A percentile compares a stretch with the other conserved stretches of the same genome.
These are phyloP conservation scores for Schwanniomyces etchellsii DNA, from an alignment of 1,139 yeast genomes.

Conservation along the genomic window DNA sequence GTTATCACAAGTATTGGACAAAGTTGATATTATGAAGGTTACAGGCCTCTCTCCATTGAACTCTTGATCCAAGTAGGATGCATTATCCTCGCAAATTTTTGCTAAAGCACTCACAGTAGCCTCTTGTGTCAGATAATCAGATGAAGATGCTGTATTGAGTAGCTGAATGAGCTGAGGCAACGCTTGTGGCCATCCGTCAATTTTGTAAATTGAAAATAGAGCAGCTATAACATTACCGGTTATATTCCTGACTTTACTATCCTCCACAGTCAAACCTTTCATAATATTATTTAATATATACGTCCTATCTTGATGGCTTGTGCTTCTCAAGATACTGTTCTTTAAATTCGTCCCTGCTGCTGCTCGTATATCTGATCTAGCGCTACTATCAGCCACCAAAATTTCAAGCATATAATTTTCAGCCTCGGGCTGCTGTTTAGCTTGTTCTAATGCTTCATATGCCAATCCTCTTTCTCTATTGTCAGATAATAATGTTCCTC, in stretches of 20 bases:
- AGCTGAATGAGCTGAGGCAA: conserved; percentile 63
- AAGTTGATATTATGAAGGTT: conserved; percentile 59
- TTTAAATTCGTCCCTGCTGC: conserved; percentile 86
- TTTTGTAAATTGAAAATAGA: conserved; percentile 67
- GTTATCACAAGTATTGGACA: conserved; percentile 39
- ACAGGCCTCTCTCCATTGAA: conserved; percentile 65
- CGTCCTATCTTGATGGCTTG: conserved; percentile 27
- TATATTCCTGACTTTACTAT: conserved; percentile 68
- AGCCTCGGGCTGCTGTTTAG: conserved; percentile 66
- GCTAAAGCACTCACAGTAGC: conserved; percentile 74
- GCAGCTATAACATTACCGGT: conserved; percentile 90
- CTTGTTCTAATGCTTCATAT: conserved; percentile 60
- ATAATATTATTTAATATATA: conserved; percentile 62
- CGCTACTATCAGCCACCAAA: conserved; percentile 46
- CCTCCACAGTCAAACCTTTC: conserved; percentile 59
- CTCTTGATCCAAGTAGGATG: conserved; percentile 51
- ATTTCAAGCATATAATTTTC: conserved; percentile 73
- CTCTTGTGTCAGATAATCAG: conserved; percentile 39
- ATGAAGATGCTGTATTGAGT: conserved; percentile 33
- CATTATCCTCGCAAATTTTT: conserved; percentile 85
- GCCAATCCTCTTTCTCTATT: conserved; percentile 54
- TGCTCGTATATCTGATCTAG: conserved; percentile 63
- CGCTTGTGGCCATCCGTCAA: conserved; percentile 68
- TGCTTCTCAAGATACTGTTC: conserved; percentile 51
- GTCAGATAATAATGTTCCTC: conserved; percentile 60